phyloP scores from a whole-genome alignment of 2,329 filamentous ascomycete species.

The Fusarium bulbicola region DNA sequence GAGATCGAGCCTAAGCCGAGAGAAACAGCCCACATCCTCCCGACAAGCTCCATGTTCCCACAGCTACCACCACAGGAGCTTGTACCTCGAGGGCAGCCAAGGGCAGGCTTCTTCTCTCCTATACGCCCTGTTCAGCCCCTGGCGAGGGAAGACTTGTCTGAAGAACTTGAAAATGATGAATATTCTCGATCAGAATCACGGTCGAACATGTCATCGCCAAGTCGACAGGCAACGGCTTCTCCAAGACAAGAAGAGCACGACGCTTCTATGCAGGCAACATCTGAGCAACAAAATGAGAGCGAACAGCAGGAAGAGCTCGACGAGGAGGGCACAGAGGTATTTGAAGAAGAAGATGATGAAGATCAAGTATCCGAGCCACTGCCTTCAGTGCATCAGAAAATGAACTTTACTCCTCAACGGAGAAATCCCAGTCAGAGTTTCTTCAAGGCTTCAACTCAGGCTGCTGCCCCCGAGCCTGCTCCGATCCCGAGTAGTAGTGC shows the following conservation, averaged over 20 bases:
- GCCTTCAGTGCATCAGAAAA: conserved; percentile 56
- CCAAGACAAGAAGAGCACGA: conserved; percentile 12
- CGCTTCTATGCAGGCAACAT: neutral
- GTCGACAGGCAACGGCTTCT: neutral
- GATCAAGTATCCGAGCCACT: conserved; percentile 28
- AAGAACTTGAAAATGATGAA: conserved; percentile 43
- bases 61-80: conserved; percentile 46
- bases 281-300: conserved; percentile 4
- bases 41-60: conserved; percentile 55
- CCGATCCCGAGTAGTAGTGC: conserved; percentile 25
- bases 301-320: conserved; percentile 39
- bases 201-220: conserved; percentile 49
- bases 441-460: conserved; percentile 48
- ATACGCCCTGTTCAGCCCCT: conserved; percentile 22
- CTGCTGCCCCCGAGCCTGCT: neutral
- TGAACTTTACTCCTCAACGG: conserved; percentile 58
- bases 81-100: conserved; percentile 44
- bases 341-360: conserved; percentile 46
- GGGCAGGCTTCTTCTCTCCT: conserved; percentile 51
- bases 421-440: conserved; percentile 49
- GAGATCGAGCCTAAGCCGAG: conserved; percentile 32
- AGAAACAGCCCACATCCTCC: conserved; percentile 36
- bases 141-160: conserved; percentile 1
- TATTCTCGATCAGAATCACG: conserved; percentile 44
- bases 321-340: conserved; percentile 3